Percentiles rank a stretch among this genome's conserved stretches.
phyloP scores from a whole-genome alignment of 148 eudicot genomes.

The Polygonum aviculare region DNA sequence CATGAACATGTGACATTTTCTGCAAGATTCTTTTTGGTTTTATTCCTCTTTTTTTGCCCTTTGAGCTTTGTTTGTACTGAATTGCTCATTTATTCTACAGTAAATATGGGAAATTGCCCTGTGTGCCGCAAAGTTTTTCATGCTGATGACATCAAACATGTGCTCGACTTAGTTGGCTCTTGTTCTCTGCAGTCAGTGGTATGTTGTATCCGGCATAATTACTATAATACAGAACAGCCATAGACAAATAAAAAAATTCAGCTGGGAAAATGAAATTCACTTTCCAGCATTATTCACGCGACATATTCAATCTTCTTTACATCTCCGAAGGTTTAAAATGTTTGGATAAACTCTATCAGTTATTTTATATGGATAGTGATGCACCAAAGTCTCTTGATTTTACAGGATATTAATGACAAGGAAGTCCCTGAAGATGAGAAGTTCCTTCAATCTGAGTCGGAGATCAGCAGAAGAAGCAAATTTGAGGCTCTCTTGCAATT shows the following conservation, averaged over 20 bases:
- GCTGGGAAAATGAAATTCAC: background rate
- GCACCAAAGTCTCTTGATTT: background rate
- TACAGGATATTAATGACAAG: slow-evolving; percentile 26
- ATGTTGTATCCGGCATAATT: background rate
- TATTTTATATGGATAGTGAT: background rate
- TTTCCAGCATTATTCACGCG: background rate
- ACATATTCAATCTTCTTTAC: background rate
- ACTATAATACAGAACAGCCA: background rate
- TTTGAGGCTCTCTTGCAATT: slow-evolving; percentile 53
- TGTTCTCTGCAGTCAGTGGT: slow-evolving; percentile 34
- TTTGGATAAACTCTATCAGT: background rate
- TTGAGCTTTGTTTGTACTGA: background rate
- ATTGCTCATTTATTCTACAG: slow-evolving; percentile 23
- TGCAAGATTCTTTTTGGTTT: background rate
- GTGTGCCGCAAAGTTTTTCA: slow-evolving; percentile 81
- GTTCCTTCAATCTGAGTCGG: slow-evolving; percentile 48
- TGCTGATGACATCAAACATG: slow-evolving; percentile 81
- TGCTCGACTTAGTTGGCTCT: slow-evolving; percentile 63
- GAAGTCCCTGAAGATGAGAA: slow-evolving; percentile 25
- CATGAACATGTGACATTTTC: background rate
- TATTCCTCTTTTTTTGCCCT: background rate
- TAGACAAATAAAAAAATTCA: background rate
- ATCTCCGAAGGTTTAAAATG: background rate
- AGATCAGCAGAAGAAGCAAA: slow-evolving; percentile 54
- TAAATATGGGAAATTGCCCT: slow-evolving; percentile 60